Evolutionary conservation across 306 rosid genomes (phyloP).

Genomic region (Quercus dentata): DNA sequence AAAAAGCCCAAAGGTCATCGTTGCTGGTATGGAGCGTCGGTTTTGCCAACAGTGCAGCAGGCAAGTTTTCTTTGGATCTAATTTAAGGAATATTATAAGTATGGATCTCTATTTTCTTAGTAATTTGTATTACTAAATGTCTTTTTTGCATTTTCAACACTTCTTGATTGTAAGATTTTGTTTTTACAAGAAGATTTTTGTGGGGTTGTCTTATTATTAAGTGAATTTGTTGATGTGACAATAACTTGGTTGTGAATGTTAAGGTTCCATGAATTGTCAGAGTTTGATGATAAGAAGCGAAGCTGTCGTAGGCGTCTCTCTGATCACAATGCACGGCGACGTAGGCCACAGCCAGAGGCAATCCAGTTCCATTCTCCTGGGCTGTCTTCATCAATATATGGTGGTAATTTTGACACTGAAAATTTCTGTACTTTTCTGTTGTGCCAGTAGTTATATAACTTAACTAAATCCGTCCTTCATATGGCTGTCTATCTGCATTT

Average conservation of each 20-base stretch:
- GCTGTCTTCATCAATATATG: constrained; percentile 56
- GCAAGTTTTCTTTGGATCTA: constrained; percentile 37
- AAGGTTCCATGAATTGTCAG: constrained; percentile 86
- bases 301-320: constrained; percentile 92
- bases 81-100: not conserved
- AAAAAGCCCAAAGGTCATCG: constrained; percentile 69
- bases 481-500: not conserved
- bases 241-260: constrained; percentile 26
- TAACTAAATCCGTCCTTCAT: not conserved
- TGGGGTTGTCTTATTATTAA: not conserved
- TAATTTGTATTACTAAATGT: not conserved
- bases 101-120: not conserved
- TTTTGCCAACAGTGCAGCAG: constrained; percentile 99
- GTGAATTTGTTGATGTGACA: constrained; percentile 7
- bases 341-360: constrained; percentile 67
- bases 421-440: not conserved
- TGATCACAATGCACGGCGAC: constrained; percentile 99
- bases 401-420: constrained; percentile 20
- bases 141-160: not conserved
- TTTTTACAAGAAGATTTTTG: not conserved
- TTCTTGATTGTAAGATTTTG: not conserved
- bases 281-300: constrained; percentile 88
- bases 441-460: not conserved
- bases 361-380: constrained; percentile 43
- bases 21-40: constrained; percentile 70